Base-by-base conservation (phyloP, 768 basidiomycete genomes). In the Auricularia sp. region DNA sequence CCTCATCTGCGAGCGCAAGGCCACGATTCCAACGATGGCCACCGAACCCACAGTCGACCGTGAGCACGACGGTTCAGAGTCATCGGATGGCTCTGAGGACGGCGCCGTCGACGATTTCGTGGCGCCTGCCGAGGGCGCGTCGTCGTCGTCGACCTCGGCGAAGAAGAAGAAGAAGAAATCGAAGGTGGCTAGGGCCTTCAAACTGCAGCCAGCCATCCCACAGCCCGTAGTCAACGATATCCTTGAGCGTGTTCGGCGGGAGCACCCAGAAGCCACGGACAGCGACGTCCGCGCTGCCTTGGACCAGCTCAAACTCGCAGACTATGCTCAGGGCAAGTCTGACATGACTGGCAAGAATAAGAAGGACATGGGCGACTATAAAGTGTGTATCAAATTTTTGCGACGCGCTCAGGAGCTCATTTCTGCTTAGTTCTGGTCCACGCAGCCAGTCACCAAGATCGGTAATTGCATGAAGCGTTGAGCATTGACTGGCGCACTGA, bases 381-480 rank as follows among this genome's bases (percentile, higher is more conserved):
- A 95, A 80, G 94, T 92, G 68, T 63, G 79, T 59, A 35, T 3
- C 29, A 29, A 59, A 29, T 14, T 6, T 6, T 35, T 42, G 11
- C 8, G 43, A 23, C 12, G 16, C 33, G 29, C 3, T 10, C 56
- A 6, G 23, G 33, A 12, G 33, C 39, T 42, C 39, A 42, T 42
- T 29, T 16, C 11, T 33, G 29, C 36, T 35, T 14, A 93, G 94
- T 99, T 99, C 77, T 98, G 97, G 97, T 85, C 80, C 39, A 98
- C 96, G 5, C 97, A 99, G 74, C 97, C 97, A 3, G 97, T 99
- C 6, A 90, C 93, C n/a, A 92, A 94, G 71, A 75, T 85, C 64
- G 90, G 90, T 86, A 70, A 69, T 74, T 63, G 16, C 21, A 29
- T 29, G 29, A 29, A 18, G 54, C 63, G 12, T 14, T n/a, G 54